Evolutionary conservation across 306 rosid genomes (phyloP).

Genomic region (Trifolium subterraneum): DNA sequence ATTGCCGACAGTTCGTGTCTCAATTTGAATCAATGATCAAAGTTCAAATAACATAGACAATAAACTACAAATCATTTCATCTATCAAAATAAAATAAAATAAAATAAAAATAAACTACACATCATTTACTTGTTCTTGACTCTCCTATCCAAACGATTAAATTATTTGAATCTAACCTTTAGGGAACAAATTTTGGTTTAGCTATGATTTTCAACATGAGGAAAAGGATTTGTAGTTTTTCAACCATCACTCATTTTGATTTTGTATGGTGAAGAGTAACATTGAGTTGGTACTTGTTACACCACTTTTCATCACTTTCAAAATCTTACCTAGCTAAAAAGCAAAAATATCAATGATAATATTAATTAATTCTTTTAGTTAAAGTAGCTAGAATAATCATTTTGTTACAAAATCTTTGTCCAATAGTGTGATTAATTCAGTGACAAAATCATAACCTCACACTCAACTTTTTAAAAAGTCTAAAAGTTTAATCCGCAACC

Average conservation of each 20-base stretch:
- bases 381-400: conserved; percentile 17
- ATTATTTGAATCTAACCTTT: conserved; percentile 57
- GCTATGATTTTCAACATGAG: conserved; percentile 49
- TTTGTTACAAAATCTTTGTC: conserved; percentile 51
- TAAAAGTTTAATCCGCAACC: conserved; percentile 35
- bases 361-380: not conserved
- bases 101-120: not conserved
- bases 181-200: conserved; percentile 42
- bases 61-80: conserved; percentile 33
- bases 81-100: too few relatives aligned
- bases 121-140: conserved; percentile 49
- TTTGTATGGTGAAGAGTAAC: conserved; percentile 55
- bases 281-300: conserved; percentile 54
- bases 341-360: conserved; percentile 1
- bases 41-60: conserved; percentile 50
- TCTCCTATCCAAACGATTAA: conserved; percentile 38
- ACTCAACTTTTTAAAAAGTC: conserved; percentile 40
- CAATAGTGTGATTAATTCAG: conserved; percentile 30
- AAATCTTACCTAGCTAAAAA: conserved; percentile 42
- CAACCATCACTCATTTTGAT: conserved; percentile 48
- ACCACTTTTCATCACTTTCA: conserved; percentile 51
- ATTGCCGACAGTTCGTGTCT: conserved; percentile 40
- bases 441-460: conserved; percentile 46
- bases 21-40: conserved; percentile 33
- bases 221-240: conserved; percentile 51